Evolutionary conservation across 163 green algal genomes (phyloP), one percentile per base, ranked within the genome.

Genomic region (Chloromonas sp.): DNA sequence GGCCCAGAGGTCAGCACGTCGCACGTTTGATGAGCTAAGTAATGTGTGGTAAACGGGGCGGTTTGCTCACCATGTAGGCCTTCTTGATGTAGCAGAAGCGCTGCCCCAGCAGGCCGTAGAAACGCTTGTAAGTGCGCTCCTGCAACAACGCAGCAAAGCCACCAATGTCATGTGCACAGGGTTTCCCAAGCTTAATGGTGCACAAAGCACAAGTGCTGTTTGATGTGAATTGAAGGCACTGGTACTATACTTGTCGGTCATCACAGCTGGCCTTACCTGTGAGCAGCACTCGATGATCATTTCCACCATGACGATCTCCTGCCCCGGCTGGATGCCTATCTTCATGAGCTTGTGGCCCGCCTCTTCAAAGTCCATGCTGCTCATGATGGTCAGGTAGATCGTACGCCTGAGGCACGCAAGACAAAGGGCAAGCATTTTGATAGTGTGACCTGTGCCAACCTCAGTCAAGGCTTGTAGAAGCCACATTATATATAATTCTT

Each of bases 331-430:
- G 60, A 97, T 87, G 62, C 91, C 81, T 81, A 99, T 97, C 90
- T 98, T 98, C 87, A 99, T 93, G 86, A 99, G 94, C 91, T 99
- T 99, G 92, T 99, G 97, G 1, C 97, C 97, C 14, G 96, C 95
- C 81, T 99, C 97, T 92, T 99, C 97, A 91, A 99, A 99, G 88
- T 98, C 95, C 77, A 99, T 87, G 1, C 91, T 94, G 2, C 89
- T 95, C 97, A 99, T 99, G 91, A 99, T 98, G 62, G 97, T 99
- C 58, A 99, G 92, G 91, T 99, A 99, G 88, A 99, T 99, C 74
- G 97, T 99, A 60, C 97, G 95, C 70, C 97, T 87, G 36, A 36
- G 36, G 36, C 36, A 36, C 36, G 36, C 36, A 36, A 36, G 36
- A 36, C 36, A 36, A 36, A 36, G 36, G 36, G 36, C 36, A 36